A percentile compares a stretch with the other conserved stretches of the same genome.
Evolutionary conservation across 2,329 filamentous ascomycete species (phyloP).

Genomic region (Botrytis deweyae): DNA sequence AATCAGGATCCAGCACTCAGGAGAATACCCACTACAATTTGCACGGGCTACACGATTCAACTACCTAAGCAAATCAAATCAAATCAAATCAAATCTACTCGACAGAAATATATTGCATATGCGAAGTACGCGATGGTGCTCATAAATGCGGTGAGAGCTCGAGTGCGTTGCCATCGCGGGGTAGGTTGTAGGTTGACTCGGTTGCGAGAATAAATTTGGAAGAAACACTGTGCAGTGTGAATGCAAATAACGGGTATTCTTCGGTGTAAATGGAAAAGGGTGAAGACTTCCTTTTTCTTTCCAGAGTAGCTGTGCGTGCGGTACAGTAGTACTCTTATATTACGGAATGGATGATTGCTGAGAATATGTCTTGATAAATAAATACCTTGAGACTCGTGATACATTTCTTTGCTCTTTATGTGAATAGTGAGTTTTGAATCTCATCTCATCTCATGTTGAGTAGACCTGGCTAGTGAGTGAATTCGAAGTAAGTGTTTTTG

Average conservation of each 20-base stretch:
- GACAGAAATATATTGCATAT: neutral
- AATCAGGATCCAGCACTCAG: neutral
- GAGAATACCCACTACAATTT: neutral
- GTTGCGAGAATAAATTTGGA: neutral
- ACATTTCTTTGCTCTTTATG: neutral
- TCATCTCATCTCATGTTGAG: neutral
- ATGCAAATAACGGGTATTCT: neutral
- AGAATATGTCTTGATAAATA: no score
- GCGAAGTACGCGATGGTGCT: neutral
- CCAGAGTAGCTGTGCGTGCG: neutral
- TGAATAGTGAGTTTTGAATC: neutral
- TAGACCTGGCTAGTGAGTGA: no score
- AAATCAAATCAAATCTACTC: neutral
- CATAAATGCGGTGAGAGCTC: neutral
- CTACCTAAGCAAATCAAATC: neutral
- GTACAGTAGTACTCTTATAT: neutral
- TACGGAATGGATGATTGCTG: neutral
- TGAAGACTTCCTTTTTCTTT: neutral
- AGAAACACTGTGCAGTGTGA: neutral
- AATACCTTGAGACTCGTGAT: neutral
- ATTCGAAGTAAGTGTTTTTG: neutral
- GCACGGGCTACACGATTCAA: neutral
- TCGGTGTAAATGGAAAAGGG: neutral
- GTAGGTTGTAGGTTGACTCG: neutral
- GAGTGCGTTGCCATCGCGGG: neutral